These are phyloP conservation scores for Hibiscus mutabilis DNA, from an alignment of 345 rosid species.

Conservation along the genomic window DNA sequence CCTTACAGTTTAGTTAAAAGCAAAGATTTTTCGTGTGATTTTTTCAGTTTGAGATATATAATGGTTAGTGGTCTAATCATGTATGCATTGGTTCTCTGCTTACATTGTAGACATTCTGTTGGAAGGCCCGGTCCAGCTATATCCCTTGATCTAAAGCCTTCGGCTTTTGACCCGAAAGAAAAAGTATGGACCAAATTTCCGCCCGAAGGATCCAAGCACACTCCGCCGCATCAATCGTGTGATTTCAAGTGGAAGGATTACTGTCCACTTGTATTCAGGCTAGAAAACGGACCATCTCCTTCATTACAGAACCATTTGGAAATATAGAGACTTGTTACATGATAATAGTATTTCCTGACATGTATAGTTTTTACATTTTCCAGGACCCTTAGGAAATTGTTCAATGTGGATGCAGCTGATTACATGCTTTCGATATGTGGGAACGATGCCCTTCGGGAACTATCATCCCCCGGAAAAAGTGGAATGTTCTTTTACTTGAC, in stretches of 20 bases:
- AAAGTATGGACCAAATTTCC: slow-evolving; percentile 98
- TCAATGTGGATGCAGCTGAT: slow-evolving; percentile 91
- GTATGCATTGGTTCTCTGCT: slow-evolving; percentile 3
- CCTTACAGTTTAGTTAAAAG: background rate
- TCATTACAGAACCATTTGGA: background rate
- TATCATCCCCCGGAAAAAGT: slow-evolving; percentile 97
- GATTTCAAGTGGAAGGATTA: slow-evolving; percentile 98
- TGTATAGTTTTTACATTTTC: slow-evolving; percentile 7
- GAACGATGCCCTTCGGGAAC: slow-evolving; percentile 91
- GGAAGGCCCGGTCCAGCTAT: slow-evolving; percentile 88
- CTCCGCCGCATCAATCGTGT: slow-evolving; percentile 90
- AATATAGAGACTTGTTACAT: background rate
- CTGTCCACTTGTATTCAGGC: slow-evolving; percentile 98
- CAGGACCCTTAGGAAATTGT: slow-evolving; percentile 93
- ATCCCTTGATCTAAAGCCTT: slow-evolving; percentile 78
- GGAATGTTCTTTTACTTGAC: slow-evolving; percentile 95
- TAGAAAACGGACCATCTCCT: slow-evolving; percentile 2
- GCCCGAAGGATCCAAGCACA: slow-evolving; percentile 85
- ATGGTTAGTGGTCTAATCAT: background rate
- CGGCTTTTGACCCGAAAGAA: slow-evolving; percentile 88
- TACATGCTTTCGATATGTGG: slow-evolving; percentile 96
- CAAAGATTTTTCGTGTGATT: too few species aligned
- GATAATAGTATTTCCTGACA: slow-evolving; percentile 9
- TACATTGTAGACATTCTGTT: slow-evolving; percentile 67
- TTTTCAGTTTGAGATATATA: too few species aligned